Percentiles rank a stretch among this genome's conserved stretches.
phyloP scores from a whole-genome alignment of 768 basidiomycete genomes.

The Mycena metata region DNA sequence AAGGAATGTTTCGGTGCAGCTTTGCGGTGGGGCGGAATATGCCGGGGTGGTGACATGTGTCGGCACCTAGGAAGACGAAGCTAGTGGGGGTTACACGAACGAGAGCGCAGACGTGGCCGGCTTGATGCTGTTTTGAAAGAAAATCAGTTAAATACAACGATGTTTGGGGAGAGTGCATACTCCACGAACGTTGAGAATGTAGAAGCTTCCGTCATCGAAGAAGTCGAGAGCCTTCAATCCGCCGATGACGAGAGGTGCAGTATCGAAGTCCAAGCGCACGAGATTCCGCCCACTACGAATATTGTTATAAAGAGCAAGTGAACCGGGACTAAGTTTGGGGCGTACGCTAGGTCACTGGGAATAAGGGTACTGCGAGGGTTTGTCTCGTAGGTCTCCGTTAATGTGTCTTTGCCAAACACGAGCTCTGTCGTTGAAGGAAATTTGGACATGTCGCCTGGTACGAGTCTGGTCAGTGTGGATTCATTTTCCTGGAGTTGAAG shows the following conservation, averaged over 20 bases:
- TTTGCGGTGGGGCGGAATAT: slow-evolving; percentile 35
- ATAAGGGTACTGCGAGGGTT: slow-evolving; percentile 29
- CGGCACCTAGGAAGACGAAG: slow-evolving; percentile 41
- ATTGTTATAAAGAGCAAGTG: not conserved
- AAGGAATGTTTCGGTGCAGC: slow-evolving; percentile 36
- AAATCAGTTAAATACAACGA: not conserved
- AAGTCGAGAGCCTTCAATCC: slow-evolving; percentile 38
- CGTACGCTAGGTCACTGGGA: slow-evolving; percentile 37
- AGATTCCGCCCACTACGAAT: slow-evolving; percentile 34
- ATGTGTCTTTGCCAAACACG: slow-evolving; percentile 34
- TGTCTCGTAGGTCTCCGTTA: slow-evolving; percentile 10
- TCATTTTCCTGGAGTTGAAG: too few species aligned
- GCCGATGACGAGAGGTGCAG: slow-evolving; percentile 33
- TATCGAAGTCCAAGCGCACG: slow-evolving; percentile 29
- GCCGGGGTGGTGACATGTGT: slow-evolving; percentile 40
- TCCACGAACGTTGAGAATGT: slow-evolving; percentile 39
- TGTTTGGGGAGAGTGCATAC: slow-evolving; percentile 12
- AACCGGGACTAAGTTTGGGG: not conserved
- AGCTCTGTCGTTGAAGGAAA: slow-evolving; percentile 37
- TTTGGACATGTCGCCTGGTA: slow-evolving; percentile 38
- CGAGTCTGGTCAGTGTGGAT: too few species aligned
- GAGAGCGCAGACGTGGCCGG: slow-evolving; percentile 39
- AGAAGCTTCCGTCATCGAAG: slow-evolving; percentile 44
- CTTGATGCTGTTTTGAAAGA: slow-evolving; percentile 31
- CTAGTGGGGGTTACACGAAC: slow-evolving; percentile 38